Evolutionary conservation across 2,329 filamentous ascomycete species (phyloP), one percentile per base, ranked within the genome.

Genomic region (Diplodia mutila): DNA sequence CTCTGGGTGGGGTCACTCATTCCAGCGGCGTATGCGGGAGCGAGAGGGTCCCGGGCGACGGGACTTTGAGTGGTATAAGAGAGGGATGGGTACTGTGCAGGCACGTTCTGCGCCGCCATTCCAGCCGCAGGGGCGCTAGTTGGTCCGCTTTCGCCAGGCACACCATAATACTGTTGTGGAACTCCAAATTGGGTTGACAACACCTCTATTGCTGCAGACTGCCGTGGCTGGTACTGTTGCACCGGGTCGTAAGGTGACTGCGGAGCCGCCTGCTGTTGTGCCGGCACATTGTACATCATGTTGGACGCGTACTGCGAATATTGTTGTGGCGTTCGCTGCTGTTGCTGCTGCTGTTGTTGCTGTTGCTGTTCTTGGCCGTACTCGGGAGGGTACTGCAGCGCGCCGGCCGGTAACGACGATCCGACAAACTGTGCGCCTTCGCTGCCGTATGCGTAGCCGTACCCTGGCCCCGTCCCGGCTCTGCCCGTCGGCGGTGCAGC

Each of bases 261-360:
- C 78, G 81, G 82, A 83, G 78, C 70, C 69, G 77, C 75, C 80
- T 87, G 86, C 71, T 84, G 81, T 74, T 88, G 83, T 77, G 89
- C 89, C 76, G 85, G 83, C 74, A 94, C 90, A 81, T 89, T 90
- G 83, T 96, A 96, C 86, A 95, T 90, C 82, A 94, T 88, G 70
- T 87, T 87, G 66, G 87, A 82, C 65, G 89, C 83, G 73, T 88
- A 89, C 71, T 82, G 81, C 65, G 80, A 75, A 74, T 85, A 85
- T 69, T 81, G 79, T 70, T 80, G 80, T 68, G 74, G 70, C 48
- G 73, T 68, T 83, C 89, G 83, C 65, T 80, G 74, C 73, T 85
- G 85, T 68, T 81, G 79, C 70, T 80, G 80, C 68, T 74, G 70
- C 51, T 73, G 68, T 83, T 89, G 83, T 86, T 91, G 77, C 34